These are phyloP conservation scores for Yamadazyma paraphyllophila DNA, from an alignment of 805 yeast genomes.

Conservation along the genomic window DNA sequence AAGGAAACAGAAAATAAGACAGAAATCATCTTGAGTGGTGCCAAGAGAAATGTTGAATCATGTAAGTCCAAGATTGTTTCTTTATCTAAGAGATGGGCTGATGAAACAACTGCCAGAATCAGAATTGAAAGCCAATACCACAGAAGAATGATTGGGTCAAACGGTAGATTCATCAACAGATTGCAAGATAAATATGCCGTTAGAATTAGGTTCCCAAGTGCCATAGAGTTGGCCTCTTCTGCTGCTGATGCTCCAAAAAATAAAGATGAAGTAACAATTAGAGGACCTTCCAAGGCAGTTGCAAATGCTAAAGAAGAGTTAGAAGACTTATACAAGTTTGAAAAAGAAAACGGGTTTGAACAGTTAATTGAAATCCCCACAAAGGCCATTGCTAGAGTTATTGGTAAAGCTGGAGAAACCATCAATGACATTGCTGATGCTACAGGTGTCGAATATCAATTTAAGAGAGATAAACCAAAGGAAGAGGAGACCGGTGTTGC, in stretches of 20 bases:
- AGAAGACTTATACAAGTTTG: conserved; percentile 78
- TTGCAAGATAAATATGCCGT: conserved; percentile 87
- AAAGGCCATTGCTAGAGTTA: conserved; percentile 75
- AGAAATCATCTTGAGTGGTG: conserved; percentile 66
- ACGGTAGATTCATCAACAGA: conserved; percentile 77
- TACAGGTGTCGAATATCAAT: conserved; percentile 56
- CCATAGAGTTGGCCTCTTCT: conserved; percentile 23
- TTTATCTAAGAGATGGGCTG: conserved; percentile 75
- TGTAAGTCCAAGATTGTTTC: conserved; percentile 59
- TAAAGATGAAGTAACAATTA: conserved; percentile 63
- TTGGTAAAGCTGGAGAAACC: conserved; percentile 85
- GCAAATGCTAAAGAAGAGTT: conserved; percentile 80
- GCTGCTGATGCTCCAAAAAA: conserved; percentile 41
- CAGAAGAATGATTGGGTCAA: conserved; percentile 77
- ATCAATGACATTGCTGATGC: conserved; percentile 77
- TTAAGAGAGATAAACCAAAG: conserved; percentile 39
- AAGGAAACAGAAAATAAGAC: conserved; percentile 24
- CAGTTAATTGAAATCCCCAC: conserved; percentile 65
- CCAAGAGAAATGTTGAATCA: conserved; percentile 72
- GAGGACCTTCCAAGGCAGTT: conserved; percentile 91
- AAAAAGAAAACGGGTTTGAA: conserved; percentile 77
- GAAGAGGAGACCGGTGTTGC: conserved; percentile 51
- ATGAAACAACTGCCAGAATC: conserved; percentile 65
- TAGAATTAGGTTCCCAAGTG: conserved; percentile 66
- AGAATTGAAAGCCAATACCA: conserved; percentile 77